phyloP scores from a whole-genome alignment of 202 grass and related monocot genomes.

The Carex sylvatica region DNA sequence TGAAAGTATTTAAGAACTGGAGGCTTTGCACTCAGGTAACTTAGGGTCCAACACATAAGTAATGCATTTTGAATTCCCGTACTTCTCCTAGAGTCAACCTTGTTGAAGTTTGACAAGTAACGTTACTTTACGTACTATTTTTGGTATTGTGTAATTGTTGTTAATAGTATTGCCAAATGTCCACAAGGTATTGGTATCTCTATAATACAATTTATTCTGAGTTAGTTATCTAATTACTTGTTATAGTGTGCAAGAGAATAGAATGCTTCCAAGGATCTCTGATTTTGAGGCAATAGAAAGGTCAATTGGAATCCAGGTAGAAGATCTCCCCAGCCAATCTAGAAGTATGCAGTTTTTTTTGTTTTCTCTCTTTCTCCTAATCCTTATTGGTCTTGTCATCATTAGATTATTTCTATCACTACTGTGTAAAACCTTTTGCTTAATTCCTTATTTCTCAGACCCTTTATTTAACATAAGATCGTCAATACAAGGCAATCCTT shows the following conservation, averaged over 20 bases:
- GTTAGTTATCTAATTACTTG: neutral
- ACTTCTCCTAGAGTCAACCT: neutral
- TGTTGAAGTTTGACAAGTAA: neutral
- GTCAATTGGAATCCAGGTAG: constrained; percentile 16
- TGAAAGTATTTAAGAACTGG: neutral
- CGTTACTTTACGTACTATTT: neutral
- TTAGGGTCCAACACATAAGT: neutral
- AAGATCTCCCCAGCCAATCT: constrained; percentile 3
- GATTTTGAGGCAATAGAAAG: constrained; percentile 24
- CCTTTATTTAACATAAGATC: neutral
- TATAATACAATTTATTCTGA: neutral
- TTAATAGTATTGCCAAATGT: neutral
- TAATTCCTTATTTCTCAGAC: constrained; percentile 7
- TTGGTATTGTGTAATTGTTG: neutral
- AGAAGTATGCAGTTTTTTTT: constrained; percentile 19
- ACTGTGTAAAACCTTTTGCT: neutral
- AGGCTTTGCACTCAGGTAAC: neutral
- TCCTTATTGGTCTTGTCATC: neutral
- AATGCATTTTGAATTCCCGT: neutral
- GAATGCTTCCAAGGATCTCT: constrained; percentile 23
- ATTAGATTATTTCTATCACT: neutral
- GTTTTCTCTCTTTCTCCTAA: neutral
- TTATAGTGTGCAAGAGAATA: constrained; percentile 16
- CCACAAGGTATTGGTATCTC: neutral
- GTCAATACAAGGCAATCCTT: neutral